Percentiles rank a stretch among this genome's conserved stretches.
phyloP scores from a whole-genome alignment of 2,329 filamentous ascomycete genomes.

The Neoscytalidium dimidiatum region DNA sequence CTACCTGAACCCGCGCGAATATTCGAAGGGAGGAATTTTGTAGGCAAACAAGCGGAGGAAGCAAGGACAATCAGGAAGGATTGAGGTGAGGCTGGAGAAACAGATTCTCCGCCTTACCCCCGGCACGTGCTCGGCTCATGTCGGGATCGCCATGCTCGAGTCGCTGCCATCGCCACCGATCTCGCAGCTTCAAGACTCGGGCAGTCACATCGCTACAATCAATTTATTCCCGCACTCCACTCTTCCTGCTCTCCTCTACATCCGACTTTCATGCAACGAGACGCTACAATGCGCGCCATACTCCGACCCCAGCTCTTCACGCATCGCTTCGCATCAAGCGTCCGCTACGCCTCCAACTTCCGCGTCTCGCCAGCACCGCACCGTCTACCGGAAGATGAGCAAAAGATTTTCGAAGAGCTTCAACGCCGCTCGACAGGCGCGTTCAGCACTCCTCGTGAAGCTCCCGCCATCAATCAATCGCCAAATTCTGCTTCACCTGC shows the following conservation, averaged over 20 bases:
- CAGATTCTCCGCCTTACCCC: constrained; percentile 11
- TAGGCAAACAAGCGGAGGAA: no score
- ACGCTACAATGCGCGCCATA: not conserved
- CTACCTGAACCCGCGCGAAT: no score
- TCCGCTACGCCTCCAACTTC: constrained; percentile 25
- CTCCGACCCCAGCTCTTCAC: not conserved
- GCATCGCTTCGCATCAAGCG: constrained; percentile 1
- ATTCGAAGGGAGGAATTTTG: no score
- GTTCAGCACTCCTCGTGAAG: constrained; percentile 66
- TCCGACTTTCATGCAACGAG: not conserved
- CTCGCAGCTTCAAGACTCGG: not conserved
- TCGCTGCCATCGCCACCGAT: constrained; percentile 10
- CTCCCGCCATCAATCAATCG: constrained; percentile 36
- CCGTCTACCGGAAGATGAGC: constrained; percentile 82
- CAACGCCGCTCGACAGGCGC: constrained; percentile 75
- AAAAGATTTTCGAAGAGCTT: constrained; percentile 86
- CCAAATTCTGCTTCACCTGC: constrained; percentile 32
- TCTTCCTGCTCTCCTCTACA: not conserved
- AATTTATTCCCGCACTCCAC: not conserved
- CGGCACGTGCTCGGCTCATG: constrained; percentile 1
- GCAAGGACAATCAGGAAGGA: not conserved
- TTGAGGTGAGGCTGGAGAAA: constrained; percentile 12
- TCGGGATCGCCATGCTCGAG: not conserved
- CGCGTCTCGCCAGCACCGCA: constrained; percentile 69
- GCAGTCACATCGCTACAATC: not conserved